Percentiles rank a stretch among this genome's conserved stretches.
These are phyloP conservation scores for Nymphaea thermarum DNA, from an alignment of 164 flowering plant genomes.

Conservation along the genomic window DNA sequence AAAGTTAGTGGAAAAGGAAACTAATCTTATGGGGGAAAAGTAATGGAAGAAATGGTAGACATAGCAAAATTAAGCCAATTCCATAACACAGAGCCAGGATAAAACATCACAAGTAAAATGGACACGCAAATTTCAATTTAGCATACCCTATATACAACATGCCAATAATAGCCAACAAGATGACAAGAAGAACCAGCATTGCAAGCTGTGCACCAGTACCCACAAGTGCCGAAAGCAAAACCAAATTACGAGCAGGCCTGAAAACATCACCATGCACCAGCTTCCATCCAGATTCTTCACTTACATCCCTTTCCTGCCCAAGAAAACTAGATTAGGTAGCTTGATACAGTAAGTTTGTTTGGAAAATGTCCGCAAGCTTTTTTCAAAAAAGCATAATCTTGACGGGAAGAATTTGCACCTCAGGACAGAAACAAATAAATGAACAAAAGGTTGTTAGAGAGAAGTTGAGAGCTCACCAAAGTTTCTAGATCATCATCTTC, in stretches of 20 bases:
- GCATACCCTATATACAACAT: conserved; percentile 94
- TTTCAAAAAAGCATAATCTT: not conserved
- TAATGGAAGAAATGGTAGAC: no score
- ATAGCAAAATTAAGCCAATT: no score
- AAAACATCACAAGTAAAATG: no score
- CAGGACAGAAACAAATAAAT: not conserved
- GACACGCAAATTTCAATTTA: not conserved
- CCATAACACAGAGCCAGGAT: no score
- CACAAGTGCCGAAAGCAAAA: conserved; percentile 82
- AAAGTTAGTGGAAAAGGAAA: no score
- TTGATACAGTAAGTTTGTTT: not conserved
- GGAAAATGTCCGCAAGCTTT: not conserved
- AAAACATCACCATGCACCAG: conserved; percentile 99
- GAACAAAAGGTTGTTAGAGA: not conserved
- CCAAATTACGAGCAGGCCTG: conserved; percentile 68
- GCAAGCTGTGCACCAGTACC: conserved; percentile 98
- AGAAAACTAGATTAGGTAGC: conserved; percentile 2
- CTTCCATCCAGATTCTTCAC: conserved; percentile 99
- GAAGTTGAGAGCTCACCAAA: conserved; percentile 31
- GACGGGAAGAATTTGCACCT: not conserved
- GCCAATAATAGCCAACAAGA: conserved; percentile 82
- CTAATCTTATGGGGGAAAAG: no score
- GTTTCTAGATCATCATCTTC: conserved; percentile 98
- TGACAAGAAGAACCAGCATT: conserved; percentile 85
- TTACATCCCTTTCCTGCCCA: conserved; percentile 89